Evolutionary conservation across 441 rosid species (phyloP).

Genomic region (Omphalea diandra): DNA sequence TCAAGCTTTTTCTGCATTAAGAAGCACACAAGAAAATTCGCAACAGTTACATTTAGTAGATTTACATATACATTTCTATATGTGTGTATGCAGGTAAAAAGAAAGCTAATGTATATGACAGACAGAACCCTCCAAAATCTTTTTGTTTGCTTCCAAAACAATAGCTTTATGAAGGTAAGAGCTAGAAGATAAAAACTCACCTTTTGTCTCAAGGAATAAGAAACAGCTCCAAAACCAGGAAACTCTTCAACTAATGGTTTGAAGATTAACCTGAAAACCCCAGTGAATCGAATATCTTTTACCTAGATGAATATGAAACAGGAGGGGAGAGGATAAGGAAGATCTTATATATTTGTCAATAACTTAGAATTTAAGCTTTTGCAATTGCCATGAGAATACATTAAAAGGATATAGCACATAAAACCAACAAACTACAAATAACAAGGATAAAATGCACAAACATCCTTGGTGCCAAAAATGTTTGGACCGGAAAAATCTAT

Average conservation of each 20-base stretch:
- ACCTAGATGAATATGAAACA: constrained; percentile 48
- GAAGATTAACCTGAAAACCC: constrained; percentile 98
- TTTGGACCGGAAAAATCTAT: not conserved
- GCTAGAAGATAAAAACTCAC: constrained; percentile 28
- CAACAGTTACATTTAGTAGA: not conserved
- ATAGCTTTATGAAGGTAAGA: not conserved
- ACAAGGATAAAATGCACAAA: not conserved
- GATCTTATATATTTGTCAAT: not conserved
- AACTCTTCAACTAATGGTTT: constrained; percentile 91
- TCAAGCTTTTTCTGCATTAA: constrained; percentile 44
- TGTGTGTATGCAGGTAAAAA: not conserved
- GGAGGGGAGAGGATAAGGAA: not conserved
- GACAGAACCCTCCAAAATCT: not conserved
- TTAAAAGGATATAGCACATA: too few relatives aligned
- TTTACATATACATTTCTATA: too few relatives aligned
- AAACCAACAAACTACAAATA: not conserved
- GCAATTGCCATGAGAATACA: not conserved
- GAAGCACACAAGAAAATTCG: not conserved
- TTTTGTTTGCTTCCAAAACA: not conserved
- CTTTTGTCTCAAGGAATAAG: constrained; percentile 85
- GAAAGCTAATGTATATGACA: not conserved
- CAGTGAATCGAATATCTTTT: constrained; percentile 88
- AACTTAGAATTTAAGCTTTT: not conserved
- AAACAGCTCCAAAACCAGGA: constrained; percentile 97
- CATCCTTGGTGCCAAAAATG: not conserved